Conservation (phyloP, 1,284 basidiomycete species). For the Trametes hirsuta region DNA sequence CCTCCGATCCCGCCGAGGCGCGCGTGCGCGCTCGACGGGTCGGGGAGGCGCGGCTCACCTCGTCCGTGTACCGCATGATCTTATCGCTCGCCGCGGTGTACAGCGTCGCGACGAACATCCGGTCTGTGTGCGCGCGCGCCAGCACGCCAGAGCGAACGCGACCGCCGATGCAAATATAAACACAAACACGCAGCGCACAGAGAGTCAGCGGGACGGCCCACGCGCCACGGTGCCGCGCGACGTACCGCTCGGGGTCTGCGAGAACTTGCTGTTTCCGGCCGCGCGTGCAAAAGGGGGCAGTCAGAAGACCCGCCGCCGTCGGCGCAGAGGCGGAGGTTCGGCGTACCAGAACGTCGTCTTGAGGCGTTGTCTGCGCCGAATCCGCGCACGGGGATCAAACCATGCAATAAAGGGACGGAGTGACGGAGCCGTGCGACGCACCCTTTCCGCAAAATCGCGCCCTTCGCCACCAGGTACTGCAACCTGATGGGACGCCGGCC, state of each 20-base stretch:
- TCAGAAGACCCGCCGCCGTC: slow-evolving; percentile 14
- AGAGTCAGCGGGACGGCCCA: neutral
- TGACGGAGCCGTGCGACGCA: slow-evolving; percentile 34
- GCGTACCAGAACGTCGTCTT: slow-evolving; percentile 78
- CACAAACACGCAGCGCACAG: neutral
- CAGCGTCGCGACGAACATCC: slow-evolving; percentile 74
- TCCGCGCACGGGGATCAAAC: slow-evolving; percentile 28
- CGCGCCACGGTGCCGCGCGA: slow-evolving; percentile 6
- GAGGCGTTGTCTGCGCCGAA: slow-evolving; percentile 62
- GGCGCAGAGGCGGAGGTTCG: slow-evolving; percentile 22
- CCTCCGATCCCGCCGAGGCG: slow-evolving; percentile 29
- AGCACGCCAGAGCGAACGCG: neutral
- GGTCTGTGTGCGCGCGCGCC: slow-evolving; percentile 54
- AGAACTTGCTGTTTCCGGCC: slow-evolving; percentile 63
- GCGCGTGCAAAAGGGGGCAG: slow-evolving; percentile 12
- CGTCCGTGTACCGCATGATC: slow-evolving; percentile 80
- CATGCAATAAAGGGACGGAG: slow-evolving; percentile 16
- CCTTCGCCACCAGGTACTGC: slow-evolving; percentile 82
- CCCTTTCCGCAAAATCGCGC: slow-evolving; percentile 83
- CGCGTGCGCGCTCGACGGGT: neutral
- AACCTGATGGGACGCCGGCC: slow-evolving; percentile 47
- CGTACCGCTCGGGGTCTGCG: slow-evolving; percentile 64
- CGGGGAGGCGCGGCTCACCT: slow-evolving; percentile 42
- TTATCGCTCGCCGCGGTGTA: slow-evolving; percentile 75
- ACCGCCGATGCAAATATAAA: slow-evolving; percentile 1